Base-by-base conservation (phyloP, 257 asterid genomes). In the Hygrophila difformis region DNA sequence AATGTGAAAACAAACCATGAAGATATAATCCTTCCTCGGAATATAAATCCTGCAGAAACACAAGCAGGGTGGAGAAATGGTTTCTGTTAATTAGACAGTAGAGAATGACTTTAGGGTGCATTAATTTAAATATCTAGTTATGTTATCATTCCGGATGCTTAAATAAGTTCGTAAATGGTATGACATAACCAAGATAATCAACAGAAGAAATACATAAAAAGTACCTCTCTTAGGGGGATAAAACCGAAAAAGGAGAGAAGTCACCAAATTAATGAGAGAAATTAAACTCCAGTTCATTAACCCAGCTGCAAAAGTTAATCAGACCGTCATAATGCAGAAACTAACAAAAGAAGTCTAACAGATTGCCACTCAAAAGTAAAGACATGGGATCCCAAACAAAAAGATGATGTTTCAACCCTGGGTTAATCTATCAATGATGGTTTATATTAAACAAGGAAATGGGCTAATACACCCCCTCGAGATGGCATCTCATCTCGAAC, bases 231-330 rank as follows among this genome's bases (percentile, higher is more conserved):
- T 77, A 15, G 79, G 77, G 35, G 69, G 70, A 47, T 74, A 60
- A 52, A 69, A 75, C 48, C 77, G 80, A 49, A 87, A 47, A 33
- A 77, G 29, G 51, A 87, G 82, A 66, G 87, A 80, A 63, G 84
- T 62, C 69, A 60, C 84, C 82, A 87, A 63, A 71, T 76, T 63
- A 68, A 80, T 57, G 48, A 87, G 47, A 61, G 87, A 83, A 64
- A 87, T 75, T 76, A 82, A 71, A 77, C 94, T 87, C 97, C 97
- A 87, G 68, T 80, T 77, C 61, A 75, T 81, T 44, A 83, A 57
- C 36, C 83, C 85, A 66, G 78, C 97, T 83, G 93, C 77, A 76
- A 58, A 47, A 44, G 55, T 8, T 38, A 52, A 44, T 39, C 7
- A 23, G 44, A 16, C 50, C 44, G 16, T 37, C 24, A 61, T 44